phyloP scores from a whole-genome alignment of 371 early-diverging fungal genomes.

The Zopfochytrium polystomum region DNA sequence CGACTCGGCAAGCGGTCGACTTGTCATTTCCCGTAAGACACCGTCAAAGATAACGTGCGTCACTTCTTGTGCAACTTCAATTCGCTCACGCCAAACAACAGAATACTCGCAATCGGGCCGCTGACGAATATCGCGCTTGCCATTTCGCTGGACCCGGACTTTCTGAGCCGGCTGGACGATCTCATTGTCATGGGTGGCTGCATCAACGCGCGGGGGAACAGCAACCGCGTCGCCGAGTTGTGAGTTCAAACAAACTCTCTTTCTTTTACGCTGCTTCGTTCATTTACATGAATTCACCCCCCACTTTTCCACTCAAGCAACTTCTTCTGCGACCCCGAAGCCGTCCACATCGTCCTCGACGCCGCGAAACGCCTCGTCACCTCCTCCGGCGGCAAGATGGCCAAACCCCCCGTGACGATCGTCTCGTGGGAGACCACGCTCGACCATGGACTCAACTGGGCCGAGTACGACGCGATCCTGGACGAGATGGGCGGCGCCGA shows the following conservation, averaged over 20 bases:
- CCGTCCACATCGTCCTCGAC: slow-evolving; percentile 43
- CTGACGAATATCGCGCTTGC: slow-evolving; percentile 44
- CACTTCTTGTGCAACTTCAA: neutral
- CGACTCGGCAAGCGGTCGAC: too few relatives aligned
- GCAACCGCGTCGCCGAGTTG: slow-evolving; percentile 33
- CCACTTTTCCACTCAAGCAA: slow-evolving; percentile 20
- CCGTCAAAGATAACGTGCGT: neutral
- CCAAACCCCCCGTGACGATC: slow-evolving; percentile 27
- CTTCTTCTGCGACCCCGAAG: slow-evolving; percentile 46
- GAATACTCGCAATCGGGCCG: slow-evolving; percentile 40
- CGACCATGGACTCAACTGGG: slow-evolving; percentile 42
- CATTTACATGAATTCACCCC: neutral
- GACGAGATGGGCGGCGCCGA: too few relatives aligned
- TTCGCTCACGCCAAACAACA: slow-evolving; percentile 15
- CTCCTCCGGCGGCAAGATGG: slow-evolving; percentile 7
- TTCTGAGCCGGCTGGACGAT: slow-evolving; percentile 31
- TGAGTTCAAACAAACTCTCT: neutral
- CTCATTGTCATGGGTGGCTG: slow-evolving; percentile 44
- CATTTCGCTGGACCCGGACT: slow-evolving; percentile 33
- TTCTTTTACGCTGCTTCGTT: neutral
- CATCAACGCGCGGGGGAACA: slow-evolving; percentile 34
- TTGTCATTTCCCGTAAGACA: too few relatives aligned
- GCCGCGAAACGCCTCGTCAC: slow-evolving; percentile 18
- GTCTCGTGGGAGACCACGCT: slow-evolving; percentile 46
- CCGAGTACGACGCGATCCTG: slow-evolving; percentile 28